phyloP scores from a whole-genome alignment of 805 yeast genomes.

The Yarrowia alimentaria region DNA sequence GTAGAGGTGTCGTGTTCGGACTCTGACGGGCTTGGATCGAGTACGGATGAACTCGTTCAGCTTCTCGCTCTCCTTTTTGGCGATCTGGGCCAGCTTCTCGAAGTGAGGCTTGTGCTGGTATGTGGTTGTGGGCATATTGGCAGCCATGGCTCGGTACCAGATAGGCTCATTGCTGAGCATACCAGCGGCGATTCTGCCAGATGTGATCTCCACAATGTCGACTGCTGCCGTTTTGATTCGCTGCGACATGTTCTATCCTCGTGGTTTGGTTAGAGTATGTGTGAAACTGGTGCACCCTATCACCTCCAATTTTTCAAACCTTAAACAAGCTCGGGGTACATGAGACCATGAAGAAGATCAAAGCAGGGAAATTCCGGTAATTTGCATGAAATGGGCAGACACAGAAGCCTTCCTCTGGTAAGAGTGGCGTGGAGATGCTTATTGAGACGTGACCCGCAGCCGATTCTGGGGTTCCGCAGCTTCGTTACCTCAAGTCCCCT shows the following conservation, averaged over 20 bases:
- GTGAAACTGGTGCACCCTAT: too few species aligned
- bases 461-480: too few species aligned
- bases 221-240: conserved; percentile 62
- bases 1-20: conserved; percentile 43
- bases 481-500: too few species aligned
- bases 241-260: conserved; percentile 54
- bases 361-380: too few species aligned
- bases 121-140: conserved; percentile 65
- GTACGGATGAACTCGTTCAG: conserved; percentile 37
- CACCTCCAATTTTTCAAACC: not conserved
- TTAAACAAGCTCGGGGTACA: too few species aligned
- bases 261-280: not conserved
- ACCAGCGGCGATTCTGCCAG: conserved; percentile 70
- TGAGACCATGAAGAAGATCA: too few species aligned
- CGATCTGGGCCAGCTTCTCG: conserved; percentile 53
- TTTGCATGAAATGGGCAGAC: too few species aligned
- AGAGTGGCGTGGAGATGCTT: too few species aligned
- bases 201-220: conserved; percentile 74
- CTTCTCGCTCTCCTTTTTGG: conserved; percentile 36
- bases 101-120: conserved; percentile 26
- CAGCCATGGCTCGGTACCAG: conserved; percentile 84
- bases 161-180: conserved; percentile 65
- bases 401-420: too few species aligned
- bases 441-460: too few species aligned
- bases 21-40: conserved; percentile 39